Percentiles rank a stretch among this genome's conserved stretches.
Conservation (phyloP, 2,329 filamentous ascomycete species). For the Aaosphaeria pasadenensis region DNA sequence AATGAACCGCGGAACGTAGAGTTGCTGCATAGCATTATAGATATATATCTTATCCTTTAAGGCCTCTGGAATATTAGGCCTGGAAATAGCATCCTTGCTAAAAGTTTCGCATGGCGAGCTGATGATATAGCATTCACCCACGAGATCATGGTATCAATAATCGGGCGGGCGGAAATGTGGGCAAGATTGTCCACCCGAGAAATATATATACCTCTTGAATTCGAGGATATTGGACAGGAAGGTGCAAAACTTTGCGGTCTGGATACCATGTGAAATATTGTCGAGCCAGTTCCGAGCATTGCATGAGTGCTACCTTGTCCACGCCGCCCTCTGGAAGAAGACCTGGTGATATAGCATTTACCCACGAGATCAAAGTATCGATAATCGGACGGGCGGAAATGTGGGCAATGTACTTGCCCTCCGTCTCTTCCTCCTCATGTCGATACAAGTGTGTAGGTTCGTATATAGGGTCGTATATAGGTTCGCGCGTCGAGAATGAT, state of each 20-base stretch:
- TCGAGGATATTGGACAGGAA: constrained; percentile 12
- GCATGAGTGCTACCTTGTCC: constrained; percentile 9
- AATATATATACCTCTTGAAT: background rate
- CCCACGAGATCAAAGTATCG: constrained; percentile 13
- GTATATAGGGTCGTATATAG: too few species aligned
- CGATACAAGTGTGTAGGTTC: too few species aligned
- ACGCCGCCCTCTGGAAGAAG: background rate
- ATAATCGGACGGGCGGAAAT: constrained; percentile 8
- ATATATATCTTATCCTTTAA: constrained; percentile 16
- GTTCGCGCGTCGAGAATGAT: too few species aligned
- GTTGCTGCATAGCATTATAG: constrained; percentile 18
- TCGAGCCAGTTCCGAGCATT: constrained; percentile 9
- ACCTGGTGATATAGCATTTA: constrained; percentile 1
- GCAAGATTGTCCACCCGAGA: constrained; percentile 6
- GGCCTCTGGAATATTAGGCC: constrained; percentile 4
- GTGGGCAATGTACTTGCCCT: background rate
- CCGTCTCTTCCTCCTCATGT: too few species aligned
- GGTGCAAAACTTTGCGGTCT: background rate
- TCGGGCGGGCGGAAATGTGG: constrained; percentile 7
- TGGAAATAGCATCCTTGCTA: constrained; percentile 1
- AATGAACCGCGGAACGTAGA: constrained; percentile 9
- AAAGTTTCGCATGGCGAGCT: background rate
- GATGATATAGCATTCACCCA: constrained; percentile 10
- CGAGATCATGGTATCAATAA: constrained; percentile 10
- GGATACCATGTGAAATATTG: constrained; percentile 13